Conservation (phyloP, 2,329 filamentous ascomycete species). For the Phialophora macrospora region DNA sequence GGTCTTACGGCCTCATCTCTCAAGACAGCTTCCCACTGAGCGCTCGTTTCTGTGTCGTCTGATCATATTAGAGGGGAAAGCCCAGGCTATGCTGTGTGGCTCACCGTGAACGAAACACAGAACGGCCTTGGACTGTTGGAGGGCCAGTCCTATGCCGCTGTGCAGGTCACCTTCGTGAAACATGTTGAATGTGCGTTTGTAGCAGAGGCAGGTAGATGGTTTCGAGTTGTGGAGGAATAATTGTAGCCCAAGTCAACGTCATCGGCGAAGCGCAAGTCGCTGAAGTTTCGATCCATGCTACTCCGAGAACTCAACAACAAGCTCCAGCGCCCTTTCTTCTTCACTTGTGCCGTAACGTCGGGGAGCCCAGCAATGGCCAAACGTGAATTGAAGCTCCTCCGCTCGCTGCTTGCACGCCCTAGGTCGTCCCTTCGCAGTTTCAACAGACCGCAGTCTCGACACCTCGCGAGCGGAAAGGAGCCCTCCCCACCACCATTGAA, state of each 20-base stretch:
- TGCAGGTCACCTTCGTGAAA: slow-evolving; percentile 83
- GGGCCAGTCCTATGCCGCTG: slow-evolving; percentile 75
- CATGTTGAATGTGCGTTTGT: slow-evolving; percentile 55
- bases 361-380: slow-evolving; percentile 22
- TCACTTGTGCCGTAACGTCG: not conserved
- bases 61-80: slow-evolving; percentile 23
- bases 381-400: slow-evolving; percentile 27
- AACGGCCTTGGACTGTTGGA: slow-evolving; percentile 76
- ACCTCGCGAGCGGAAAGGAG: slow-evolving; percentile 20
- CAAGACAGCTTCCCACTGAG: slow-evolving; percentile 66
- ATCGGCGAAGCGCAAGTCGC: not conserved
- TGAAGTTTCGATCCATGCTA: not conserved
- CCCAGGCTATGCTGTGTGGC: slow-evolving; percentile 31
- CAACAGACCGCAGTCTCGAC: slow-evolving; percentile 9
- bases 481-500: slow-evolving; percentile 44
- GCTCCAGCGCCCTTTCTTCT: not conserved
- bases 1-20: slow-evolving; percentile 55
- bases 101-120: slow-evolving; percentile 82
- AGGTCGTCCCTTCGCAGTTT: slow-evolving; percentile 7
- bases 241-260: not conserved
- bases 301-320: not conserved
- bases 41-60: slow-evolving; percentile 74
- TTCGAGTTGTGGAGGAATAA: not conserved
- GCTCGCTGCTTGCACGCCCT: slow-evolving; percentile 10
- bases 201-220: not conserved